phyloP scores from a whole-genome alignment of 2,329 filamentous ascomycete genomes.

The Nothophaeocryptopus gaeumannii region DNA sequence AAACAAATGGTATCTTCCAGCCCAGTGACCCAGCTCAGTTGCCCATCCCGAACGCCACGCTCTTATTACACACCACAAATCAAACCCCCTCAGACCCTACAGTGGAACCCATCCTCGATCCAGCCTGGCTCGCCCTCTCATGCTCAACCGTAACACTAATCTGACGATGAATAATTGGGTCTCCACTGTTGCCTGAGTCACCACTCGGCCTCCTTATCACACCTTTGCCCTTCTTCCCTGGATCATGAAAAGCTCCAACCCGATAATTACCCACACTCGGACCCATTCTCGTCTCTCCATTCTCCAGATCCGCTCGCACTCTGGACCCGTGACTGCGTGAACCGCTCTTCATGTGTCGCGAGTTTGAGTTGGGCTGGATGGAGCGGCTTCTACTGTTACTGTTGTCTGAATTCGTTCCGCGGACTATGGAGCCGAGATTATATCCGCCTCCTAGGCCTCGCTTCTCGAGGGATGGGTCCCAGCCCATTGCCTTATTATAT shows the following conservation, averaged over 20 bases:
- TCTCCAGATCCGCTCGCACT: conserved; percentile 7
- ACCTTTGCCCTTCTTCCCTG: conserved; percentile 8
- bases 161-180: conserved; percentile 28
- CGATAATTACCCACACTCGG: conserved; percentile 19
- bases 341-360: conserved; percentile 4
- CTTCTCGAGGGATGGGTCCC: conserved; percentile 18
- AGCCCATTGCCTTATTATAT: conserved; percentile 28
- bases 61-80: not conserved
- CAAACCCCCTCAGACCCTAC: not conserved
- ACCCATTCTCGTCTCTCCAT: conserved; percentile 13
- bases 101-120: not conserved
- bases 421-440: conserved; percentile 18
- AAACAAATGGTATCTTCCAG: not conserved
- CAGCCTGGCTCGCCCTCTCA: conserved; percentile 11
- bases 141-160: conserved; percentile 22
- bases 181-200: conserved; percentile 19
- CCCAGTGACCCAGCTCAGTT: too few relatives aligned
- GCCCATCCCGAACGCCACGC: conserved; percentile 1
- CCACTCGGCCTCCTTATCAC: conserved; percentile 16
- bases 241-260: conserved; percentile 21
- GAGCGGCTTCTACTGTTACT: not conserved
- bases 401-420: conserved; percentile 4
- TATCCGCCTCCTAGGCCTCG: conserved; percentile 21
- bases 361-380: conserved; percentile 1
- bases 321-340: conserved; percentile 3